These are phyloP conservation scores for Aspergillus cristatus DNA, from an alignment of 495 filamentous ascomycete genomes.

Conservation along the genomic window DNA sequence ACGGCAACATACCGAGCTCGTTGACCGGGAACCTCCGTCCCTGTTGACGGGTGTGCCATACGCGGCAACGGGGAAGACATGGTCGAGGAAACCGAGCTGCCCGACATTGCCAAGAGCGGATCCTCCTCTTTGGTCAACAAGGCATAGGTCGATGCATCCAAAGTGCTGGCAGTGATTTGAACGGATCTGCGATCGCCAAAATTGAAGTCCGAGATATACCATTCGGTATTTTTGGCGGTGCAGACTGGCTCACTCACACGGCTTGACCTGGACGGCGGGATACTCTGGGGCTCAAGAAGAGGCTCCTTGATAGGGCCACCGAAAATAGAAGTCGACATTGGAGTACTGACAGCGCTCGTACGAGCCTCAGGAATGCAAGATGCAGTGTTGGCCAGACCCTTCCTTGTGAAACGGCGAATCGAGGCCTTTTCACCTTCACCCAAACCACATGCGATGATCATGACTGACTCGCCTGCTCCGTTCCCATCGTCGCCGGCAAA, in stretches of 20 bases:
- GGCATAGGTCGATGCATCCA: slow-evolving; percentile 72
- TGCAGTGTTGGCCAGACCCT: background rate
- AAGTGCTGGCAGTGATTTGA: slow-evolving; percentile 57
- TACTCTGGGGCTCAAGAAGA: slow-evolving; percentile 5
- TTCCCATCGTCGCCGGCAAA: slow-evolving; percentile 72
- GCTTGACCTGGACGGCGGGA: slow-evolving; percentile 24
- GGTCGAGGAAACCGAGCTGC: slow-evolving; percentile 48
- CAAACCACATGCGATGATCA: slow-evolving; percentile 63
- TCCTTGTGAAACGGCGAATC: slow-evolving; percentile 43
- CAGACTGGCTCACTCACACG: slow-evolving; percentile 8
- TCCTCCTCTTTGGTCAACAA: slow-evolving; percentile 67
- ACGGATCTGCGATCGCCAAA: slow-evolving; percentile 43
- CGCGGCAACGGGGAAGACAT: slow-evolving; percentile 46
- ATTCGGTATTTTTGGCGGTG: slow-evolving; percentile 32
- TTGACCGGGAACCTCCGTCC: slow-evolving; percentile 64
- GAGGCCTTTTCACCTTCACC: slow-evolving; percentile 43
- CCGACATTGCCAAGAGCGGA: slow-evolving; percentile 50
- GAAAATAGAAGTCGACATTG: slow-evolving; percentile 26
- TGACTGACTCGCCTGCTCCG: slow-evolving; percentile 61
- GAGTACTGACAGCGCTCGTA: background rate
- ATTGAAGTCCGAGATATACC: slow-evolving; percentile 50
- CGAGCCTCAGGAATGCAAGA: no score
- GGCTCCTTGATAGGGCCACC: slow-evolving; percentile 17
- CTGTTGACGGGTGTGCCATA: slow-evolving; percentile 34
- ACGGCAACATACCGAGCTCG: slow-evolving; percentile 72